Evolutionary conservation across 768 basidiomycete species (phyloP), one percentile per base, ranked within the genome.

Genomic region (Hypholoma sublateritium): DNA sequence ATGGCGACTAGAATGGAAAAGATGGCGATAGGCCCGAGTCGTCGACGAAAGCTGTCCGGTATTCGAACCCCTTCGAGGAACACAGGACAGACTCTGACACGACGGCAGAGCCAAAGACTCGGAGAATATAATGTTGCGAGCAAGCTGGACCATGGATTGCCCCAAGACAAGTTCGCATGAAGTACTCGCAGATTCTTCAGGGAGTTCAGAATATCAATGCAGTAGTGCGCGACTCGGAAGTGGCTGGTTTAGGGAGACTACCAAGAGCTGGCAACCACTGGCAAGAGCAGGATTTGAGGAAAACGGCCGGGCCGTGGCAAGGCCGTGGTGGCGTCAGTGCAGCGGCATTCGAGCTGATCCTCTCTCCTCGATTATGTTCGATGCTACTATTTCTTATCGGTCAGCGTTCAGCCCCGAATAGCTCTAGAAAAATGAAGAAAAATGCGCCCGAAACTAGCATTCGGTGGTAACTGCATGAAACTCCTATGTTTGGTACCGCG

Each of bases 91-190:
- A 95, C 9, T n/a, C n/a, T n/a, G 96, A 98, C 62, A 98, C 81
- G 44, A 91, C 87, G 12, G 96, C 96, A 1, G 95, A 97, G 2
- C 83, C 95, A 45, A 99, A n/a, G n/a, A n/a, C n/a, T n/a, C n/a
- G 88, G 34, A 99, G 83, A 68, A 99, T 98, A 60, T n/a, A n/a
- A n/a, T n/a, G n/a, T n/a, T n/a, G n/a, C 98, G 87, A 39, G 98
- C 96, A 25, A 99, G 85, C 72, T 97, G 94, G 75, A 98, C 96
- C 79, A 98, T 90, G 81, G 98, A 99, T 74, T 99, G 96, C 63
- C 96, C 95, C 17, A 99, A 81, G 58, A 99, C 88, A 58, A 98
- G 86, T 68, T 93, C 83, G 92, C 94, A 95, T 32, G 98, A 69
- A 3, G 95, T 91, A 4, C 95, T 97, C 2, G 92, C 76, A 0